A percentile compares a stretch with the other conserved stretches of the same genome.
phyloP scores from a whole-genome alignment of 805 yeast genomes.

The Zygosaccharomyces gambellarensis region DNA sequence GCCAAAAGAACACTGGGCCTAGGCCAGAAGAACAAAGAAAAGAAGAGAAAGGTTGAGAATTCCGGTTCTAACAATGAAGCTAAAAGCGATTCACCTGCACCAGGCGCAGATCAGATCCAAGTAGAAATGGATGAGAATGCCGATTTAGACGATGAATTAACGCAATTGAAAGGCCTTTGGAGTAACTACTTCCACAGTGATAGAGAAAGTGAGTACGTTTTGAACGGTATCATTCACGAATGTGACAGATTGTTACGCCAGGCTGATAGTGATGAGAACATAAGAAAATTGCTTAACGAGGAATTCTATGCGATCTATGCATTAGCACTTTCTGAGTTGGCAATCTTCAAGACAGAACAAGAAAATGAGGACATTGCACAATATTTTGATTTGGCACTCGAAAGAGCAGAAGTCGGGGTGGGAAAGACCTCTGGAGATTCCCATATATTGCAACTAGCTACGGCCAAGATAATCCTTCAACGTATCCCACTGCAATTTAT shows the following conservation, averaged over 20 bases:
- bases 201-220: slow-evolving; percentile 56
- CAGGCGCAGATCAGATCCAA: slow-evolving; percentile 42
- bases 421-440: slow-evolving; percentile 36
- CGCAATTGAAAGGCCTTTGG: slow-evolving; percentile 72
- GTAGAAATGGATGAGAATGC: slow-evolving; percentile 67
- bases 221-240: slow-evolving; percentile 88
- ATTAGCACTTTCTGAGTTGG: slow-evolving; percentile 59
- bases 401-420: slow-evolving; percentile 27
- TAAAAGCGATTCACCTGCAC: slow-evolving; percentile 14
- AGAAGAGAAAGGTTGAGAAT: slow-evolving; percentile 26
- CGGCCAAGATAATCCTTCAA: slow-evolving; percentile 50
- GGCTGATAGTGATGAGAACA: slow-evolving; percentile 22
- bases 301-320: slow-evolving; percentile 73
- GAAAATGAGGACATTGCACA: slow-evolving; percentile 41
- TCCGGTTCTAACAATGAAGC: slow-evolving; percentile 16
- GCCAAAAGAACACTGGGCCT: slow-evolving; percentile 65
- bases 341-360: slow-evolving; percentile 49
- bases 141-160: slow-evolving; percentile 74
- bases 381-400: slow-evolving; percentile 58
- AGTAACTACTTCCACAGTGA: slow-evolving; percentile 52
- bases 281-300: slow-evolving; percentile 36
- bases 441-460: slow-evolving; percentile 46
- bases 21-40: slow-evolving; percentile 49
- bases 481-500: slow-evolving; percentile 56
- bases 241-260: slow-evolving; percentile 71